phyloP scores from a whole-genome alignment of 179 eudicot species.

The Carnegiea gigantea region DNA sequence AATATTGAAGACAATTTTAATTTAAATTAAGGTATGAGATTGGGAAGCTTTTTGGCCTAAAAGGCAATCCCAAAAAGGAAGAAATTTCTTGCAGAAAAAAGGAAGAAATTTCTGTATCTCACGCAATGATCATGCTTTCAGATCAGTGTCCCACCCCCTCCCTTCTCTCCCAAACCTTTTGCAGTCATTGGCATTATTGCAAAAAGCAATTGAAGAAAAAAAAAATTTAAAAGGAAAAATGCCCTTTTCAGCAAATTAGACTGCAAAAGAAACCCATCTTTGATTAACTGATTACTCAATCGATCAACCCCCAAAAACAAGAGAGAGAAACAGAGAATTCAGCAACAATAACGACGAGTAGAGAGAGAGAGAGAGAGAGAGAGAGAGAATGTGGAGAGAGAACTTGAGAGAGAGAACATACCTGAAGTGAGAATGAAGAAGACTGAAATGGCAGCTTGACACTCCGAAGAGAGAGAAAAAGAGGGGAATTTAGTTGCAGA shows the following conservation, averaged over 20 bases:
- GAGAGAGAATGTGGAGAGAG: not conserved
- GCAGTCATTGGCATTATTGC: not conserved
- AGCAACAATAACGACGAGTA: not conserved
- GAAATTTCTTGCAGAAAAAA: not conserved
- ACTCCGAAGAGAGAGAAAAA: not conserved
- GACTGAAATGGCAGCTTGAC: not conserved
- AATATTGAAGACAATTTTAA: too few relatives aligned
- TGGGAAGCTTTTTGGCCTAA: not conserved
- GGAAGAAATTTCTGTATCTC: not conserved
- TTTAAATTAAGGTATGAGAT: not conserved
- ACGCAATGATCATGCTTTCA: not conserved
- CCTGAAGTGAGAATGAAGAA: conserved; percentile 11
- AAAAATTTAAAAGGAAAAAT: not conserved
- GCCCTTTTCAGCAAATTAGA: not conserved
- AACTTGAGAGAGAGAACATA: not conserved
- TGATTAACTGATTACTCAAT: too few relatives aligned
- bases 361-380: conserved; percentile 8
- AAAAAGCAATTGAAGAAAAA: not conserved
- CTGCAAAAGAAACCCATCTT: not conserved
- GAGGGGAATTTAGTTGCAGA: not conserved
- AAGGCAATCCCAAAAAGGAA: not conserved
- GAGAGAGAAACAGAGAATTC: not conserved
- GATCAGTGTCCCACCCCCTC: not conserved
- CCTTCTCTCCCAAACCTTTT: not conserved
- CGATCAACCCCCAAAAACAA: not conserved